A percentile compares a stretch with the other conserved stretches of the same genome.
Evolutionary conservation across 202 grass and related monocot genomes (phyloP).

Genomic region (Elaeis oleifera): DNA sequence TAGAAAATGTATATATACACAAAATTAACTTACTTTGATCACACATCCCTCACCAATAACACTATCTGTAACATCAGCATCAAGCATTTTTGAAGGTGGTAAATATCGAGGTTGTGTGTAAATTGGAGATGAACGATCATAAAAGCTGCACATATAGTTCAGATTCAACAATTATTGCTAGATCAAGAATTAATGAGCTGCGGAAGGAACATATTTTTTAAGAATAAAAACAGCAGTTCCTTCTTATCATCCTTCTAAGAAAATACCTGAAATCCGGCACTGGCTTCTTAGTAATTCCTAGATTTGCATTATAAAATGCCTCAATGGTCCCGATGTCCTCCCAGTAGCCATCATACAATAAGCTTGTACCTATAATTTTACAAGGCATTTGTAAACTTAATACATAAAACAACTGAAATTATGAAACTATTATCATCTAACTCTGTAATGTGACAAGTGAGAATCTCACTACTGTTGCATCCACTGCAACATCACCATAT

Average conservation of each 20-base stretch:
- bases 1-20: background rate
- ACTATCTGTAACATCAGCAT: slow-evolving; percentile 83
- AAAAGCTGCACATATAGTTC: slow-evolving; percentile 47
- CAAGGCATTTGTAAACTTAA: background rate
- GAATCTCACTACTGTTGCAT: too few relatives aligned
- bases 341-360: slow-evolving; percentile 96
- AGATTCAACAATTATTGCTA: slow-evolving; percentile 5
- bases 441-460: too few relatives aligned
- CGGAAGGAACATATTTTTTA: background rate
- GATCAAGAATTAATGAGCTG: slow-evolving; percentile 10
- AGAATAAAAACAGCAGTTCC: background rate
- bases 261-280: slow-evolving; percentile 84
- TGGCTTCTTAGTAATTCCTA: slow-evolving; percentile 93
- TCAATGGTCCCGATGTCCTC: slow-evolving; percentile 97
- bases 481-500: too few relatives aligned
- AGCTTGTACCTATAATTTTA: slow-evolving; percentile 52
- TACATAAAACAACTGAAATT: too few relatives aligned
- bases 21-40: slow-evolving; percentile 68
- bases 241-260: background rate
- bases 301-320: slow-evolving; percentile 94
- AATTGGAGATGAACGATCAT: slow-evolving; percentile 84
- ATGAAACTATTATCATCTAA: too few relatives aligned
- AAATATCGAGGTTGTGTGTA: slow-evolving; percentile 92
- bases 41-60: slow-evolving; percentile 97
- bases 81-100: slow-evolving; percentile 89